phyloP scores from a whole-genome alignment of 768 basidiomycete species.

The Agrocybe chaxingu region DNA sequence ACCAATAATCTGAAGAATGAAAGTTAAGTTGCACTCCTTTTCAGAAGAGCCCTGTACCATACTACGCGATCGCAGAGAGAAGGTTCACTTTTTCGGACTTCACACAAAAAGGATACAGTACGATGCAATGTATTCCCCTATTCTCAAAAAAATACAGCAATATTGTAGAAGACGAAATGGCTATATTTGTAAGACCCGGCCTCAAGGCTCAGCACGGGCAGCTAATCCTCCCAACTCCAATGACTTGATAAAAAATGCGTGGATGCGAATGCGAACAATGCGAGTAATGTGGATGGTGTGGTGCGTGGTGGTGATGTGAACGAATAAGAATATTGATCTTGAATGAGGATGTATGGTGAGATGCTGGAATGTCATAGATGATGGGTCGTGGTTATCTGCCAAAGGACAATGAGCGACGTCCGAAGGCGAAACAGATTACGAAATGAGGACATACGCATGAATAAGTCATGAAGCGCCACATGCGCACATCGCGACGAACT shows the following conservation, averaged over 20 bases:
- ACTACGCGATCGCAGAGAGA: too few species aligned
- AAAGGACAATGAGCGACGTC: background rate
- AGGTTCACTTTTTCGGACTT: too few species aligned
- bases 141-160: constrained; percentile 4
- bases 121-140: background rate
- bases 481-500: background rate
- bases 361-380: background rate
- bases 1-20: too few species aligned
- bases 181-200: constrained; percentile 8
- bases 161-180: constrained; percentile 11
- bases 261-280: background rate
- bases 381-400: constrained; percentile 1
- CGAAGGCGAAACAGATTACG: background rate
- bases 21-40: too few species aligned
- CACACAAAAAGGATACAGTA: background rate
- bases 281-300: background rate
- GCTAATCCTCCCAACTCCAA: background rate
- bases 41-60: too few species aligned
- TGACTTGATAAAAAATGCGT: background rate
- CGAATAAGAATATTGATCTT: background rate
- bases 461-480: background rate
- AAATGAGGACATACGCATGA: background rate
- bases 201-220: constrained; percentile 5
- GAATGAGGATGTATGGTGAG: background rate
- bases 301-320: background rate